These are phyloP conservation scores for Phlegmacium glaucopus DNA, from an alignment of 768 basidiomycete species.

Conservation along the genomic window DNA sequence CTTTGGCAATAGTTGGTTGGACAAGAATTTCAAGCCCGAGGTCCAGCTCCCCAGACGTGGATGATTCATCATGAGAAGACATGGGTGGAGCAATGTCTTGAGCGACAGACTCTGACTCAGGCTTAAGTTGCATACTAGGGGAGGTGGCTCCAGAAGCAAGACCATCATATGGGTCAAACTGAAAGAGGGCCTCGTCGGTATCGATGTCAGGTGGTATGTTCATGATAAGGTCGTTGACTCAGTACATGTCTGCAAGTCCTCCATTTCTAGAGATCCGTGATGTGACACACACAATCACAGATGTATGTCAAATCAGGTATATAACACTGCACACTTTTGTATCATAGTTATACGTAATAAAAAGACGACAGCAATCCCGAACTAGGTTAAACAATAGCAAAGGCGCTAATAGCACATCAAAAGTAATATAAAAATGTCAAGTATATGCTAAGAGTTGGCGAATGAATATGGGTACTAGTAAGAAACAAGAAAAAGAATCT, in stretches of 20 bases:
- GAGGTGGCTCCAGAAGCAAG: constrained; percentile 7
- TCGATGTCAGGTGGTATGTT: constrained; percentile 42
- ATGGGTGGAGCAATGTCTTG: constrained; percentile 16
- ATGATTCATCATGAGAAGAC: constrained; percentile 27
- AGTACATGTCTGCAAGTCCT: no score
- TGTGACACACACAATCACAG: background rate
- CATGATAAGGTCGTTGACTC: constrained; percentile 15
- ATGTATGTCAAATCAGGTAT: constrained; percentile 1
- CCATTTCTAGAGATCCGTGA: no score
- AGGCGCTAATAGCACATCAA: constrained; percentile 22
- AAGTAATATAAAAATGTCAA: constrained; percentile 20
- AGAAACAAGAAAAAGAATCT: background rate
- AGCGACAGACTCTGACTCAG: constrained; percentile 5
- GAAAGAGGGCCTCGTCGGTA: constrained; percentile 50
- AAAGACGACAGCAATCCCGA: constrained; percentile 22
- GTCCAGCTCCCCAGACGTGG: constrained; percentile 27
- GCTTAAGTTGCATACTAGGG: constrained; percentile 7
- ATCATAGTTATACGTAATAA: constrained; percentile 23
- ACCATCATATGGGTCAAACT: constrained; percentile 45
- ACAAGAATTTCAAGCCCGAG: constrained; percentile 5
- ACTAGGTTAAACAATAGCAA: constrained; percentile 18
- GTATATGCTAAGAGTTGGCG: constrained; percentile 11
- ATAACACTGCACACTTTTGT: constrained; percentile 14
- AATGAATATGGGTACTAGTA: constrained; percentile 7
- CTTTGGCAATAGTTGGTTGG: constrained; percentile 37